These are phyloP conservation scores for Sungouiella blattae DNA, from an alignment of 805 yeast species.

Conservation along the genomic window DNA sequence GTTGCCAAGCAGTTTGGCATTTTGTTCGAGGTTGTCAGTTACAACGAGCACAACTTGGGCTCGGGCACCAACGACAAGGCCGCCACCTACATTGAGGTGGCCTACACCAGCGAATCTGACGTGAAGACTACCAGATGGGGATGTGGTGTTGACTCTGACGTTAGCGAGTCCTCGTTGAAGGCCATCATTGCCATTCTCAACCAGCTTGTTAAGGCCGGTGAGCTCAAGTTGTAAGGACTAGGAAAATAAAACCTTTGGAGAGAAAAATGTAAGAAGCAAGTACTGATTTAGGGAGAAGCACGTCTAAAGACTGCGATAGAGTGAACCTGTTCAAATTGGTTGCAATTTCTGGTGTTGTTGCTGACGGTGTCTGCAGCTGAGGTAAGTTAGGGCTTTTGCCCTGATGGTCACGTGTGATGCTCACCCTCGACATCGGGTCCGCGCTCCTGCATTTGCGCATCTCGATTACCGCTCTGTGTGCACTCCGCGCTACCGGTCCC, in stretches of 20 bases:
- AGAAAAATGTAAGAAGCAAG: too few relatives aligned
- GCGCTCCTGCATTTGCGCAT: neutral
- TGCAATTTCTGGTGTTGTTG: too few relatives aligned
- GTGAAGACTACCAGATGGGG: constrained; percentile 38
- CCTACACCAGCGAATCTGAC: constrained; percentile 30
- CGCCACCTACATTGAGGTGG: constrained; percentile 66
- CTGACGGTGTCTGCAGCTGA: too few relatives aligned
- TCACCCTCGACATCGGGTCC: too few relatives aligned
- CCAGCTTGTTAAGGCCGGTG: constrained; percentile 23
- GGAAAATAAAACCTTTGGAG: too few relatives aligned
- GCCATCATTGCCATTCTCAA: constrained; percentile 26
- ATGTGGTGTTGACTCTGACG: constrained; percentile 42
- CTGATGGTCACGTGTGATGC: constrained; percentile 5
- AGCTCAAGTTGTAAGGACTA: too few relatives aligned
- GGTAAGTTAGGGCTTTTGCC: constrained; percentile 12
- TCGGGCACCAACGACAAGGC: constrained; percentile 69
- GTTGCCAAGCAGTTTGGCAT: constrained; percentile 49
- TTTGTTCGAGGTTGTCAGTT: constrained; percentile 59
- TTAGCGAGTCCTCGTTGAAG: constrained; percentile 37
- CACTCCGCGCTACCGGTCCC: neutral
- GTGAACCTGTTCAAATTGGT: too few relatives aligned
- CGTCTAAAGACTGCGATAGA: too few relatives aligned
- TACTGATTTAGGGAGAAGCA: too few relatives aligned
- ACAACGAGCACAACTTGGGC: constrained; percentile 72
- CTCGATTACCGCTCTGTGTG: neutral